Conservation (phyloP, 768 basidiomycete genomes). For the Omphalotus guepiniiformis region DNA sequence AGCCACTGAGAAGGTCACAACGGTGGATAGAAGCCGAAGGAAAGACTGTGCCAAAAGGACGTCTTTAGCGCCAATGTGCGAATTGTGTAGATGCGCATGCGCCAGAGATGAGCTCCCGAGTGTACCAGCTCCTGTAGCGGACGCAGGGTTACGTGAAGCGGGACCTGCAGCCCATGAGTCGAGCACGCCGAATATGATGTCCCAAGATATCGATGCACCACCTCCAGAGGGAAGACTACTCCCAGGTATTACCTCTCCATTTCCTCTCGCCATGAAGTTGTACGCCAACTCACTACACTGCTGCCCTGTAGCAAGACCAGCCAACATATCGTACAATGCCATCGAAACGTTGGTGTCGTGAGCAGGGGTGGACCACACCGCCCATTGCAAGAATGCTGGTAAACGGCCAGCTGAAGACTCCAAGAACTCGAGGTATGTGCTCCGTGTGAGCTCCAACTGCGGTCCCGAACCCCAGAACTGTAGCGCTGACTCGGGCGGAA, state of each 20-base stretch:
- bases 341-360: constrained; percentile 70
- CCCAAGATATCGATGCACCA: constrained; percentile 72
- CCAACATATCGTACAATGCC: constrained; percentile 86
- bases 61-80: constrained; percentile 61
- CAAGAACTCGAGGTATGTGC: constrained; percentile 52
- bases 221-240: constrained; percentile 47
- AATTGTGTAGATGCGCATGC: constrained; percentile 41
- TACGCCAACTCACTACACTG: constrained; percentile 84
- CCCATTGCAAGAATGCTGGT: constrained; percentile 84
- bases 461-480: constrained; percentile 82
- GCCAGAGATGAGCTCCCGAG: constrained; percentile 19
- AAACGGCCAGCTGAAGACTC: constrained; percentile 64
- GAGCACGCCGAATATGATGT: constrained; percentile 65
- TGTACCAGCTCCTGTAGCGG: constrained; percentile 36
- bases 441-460: constrained; percentile 32
- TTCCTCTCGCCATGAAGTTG: constrained; percentile 82
- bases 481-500: constrained; percentile 71
- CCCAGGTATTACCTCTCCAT: constrained; percentile 62
- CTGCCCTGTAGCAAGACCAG: constrained; percentile 77
- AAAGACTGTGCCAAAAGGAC: constrained; percentile 78
- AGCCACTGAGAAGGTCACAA: constrained; percentile 68
- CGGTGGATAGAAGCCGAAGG: constrained; percentile 72
- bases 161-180: constrained; percentile 69
- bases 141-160: constrained; percentile 40
- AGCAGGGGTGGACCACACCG: constrained; percentile 77